These are phyloP conservation scores for Sugiyamaella chiloensis DNA, from an alignment of 805 yeast species.

Conservation along the genomic window DNA sequence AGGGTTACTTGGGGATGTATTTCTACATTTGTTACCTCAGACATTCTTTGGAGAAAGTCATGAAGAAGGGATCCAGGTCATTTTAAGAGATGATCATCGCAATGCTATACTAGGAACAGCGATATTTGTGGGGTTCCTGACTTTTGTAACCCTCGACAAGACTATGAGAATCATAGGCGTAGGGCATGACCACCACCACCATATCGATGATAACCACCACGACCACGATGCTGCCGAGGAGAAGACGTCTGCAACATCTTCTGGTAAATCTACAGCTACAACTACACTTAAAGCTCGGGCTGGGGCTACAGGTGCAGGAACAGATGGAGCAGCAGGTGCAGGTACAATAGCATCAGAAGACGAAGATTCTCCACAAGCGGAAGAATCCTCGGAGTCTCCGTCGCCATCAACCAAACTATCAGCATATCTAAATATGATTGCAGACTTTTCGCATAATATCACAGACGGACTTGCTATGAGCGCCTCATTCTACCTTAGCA, in stretches of 20 bases:
- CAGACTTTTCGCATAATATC: conserved; percentile 70
- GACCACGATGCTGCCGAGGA: background rate
- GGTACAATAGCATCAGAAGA: background rate
- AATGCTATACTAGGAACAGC: conserved; percentile 50
- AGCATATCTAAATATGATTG: conserved; percentile 62
- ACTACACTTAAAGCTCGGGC: conserved; percentile 13
- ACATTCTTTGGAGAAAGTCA: conserved; percentile 53
- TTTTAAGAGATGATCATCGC: conserved; percentile 50
- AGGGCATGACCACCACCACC: conserved; percentile 44
- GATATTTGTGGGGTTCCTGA: conserved; percentile 57
- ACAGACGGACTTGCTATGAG: conserved; percentile 77
- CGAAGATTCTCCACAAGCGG: conserved; percentile 17
- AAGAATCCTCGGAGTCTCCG: conserved; percentile 12
- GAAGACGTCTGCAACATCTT: background rate
- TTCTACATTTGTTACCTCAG: conserved; percentile 69
- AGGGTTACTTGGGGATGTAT: conserved; percentile 71
- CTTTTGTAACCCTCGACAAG: conserved; percentile 62
- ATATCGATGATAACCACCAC: conserved; percentile 19
- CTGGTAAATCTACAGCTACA: conserved; percentile 16
- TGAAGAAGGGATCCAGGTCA: conserved; percentile 39
- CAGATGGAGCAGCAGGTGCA: conserved; percentile 13
- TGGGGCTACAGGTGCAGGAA: background rate
- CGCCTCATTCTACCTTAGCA: conserved; percentile 61
- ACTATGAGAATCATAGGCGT: conserved; percentile 51
- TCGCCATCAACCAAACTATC: conserved; percentile 40